phyloP scores from a whole-genome alignment of 2,329 filamentous ascomycete species.

The Aureobasidium zeae region DNA sequence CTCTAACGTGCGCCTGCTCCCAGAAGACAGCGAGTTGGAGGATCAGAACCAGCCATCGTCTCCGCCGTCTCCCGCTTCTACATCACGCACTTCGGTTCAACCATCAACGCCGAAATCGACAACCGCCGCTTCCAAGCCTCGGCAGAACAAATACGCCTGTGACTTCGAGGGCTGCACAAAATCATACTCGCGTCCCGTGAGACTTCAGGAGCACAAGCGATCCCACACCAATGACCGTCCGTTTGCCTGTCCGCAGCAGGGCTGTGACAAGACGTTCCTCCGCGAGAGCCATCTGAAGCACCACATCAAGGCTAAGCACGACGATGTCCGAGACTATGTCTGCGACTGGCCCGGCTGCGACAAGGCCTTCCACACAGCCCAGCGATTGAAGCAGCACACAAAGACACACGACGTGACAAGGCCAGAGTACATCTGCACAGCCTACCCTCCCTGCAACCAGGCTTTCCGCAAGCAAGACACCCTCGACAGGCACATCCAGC shows the following conservation, averaged over 20 bases:
- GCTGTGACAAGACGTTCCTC: conserved; percentile 74
- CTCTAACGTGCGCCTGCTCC: background rate
- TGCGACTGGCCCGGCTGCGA: conserved; percentile 67
- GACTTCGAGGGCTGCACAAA: conserved; percentile 66
- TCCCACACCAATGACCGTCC: conserved; percentile 80
- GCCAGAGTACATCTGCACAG: conserved; percentile 63
- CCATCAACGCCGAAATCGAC: conserved; percentile 21
- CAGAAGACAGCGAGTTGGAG: conserved; percentile 1
- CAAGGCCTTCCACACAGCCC: conserved; percentile 72
- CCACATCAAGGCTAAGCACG: conserved; percentile 76
- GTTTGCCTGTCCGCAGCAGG: conserved; percentile 59
- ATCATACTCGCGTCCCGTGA: conserved; percentile 77
- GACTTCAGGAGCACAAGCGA: conserved; percentile 68
- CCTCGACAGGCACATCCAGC: conserved; percentile 70
- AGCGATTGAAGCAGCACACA: conserved; percentile 65
- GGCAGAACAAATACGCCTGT: conserved; percentile 69
- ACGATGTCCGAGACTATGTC: conserved; percentile 56
- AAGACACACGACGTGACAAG: conserved; percentile 66
- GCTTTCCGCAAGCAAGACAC: conserved; percentile 83
- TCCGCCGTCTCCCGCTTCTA: background rate
- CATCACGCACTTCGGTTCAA: conserved; percentile 20
- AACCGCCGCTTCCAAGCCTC: conserved; percentile 34
- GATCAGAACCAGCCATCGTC: conserved; percentile 1
- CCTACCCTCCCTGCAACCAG: conserved; percentile 60
- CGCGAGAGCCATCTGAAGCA: conserved; percentile 79